phyloP scores from a whole-genome alignment of 768 basidiomycete species.

The Holtermanniella nyarrowii region DNA sequence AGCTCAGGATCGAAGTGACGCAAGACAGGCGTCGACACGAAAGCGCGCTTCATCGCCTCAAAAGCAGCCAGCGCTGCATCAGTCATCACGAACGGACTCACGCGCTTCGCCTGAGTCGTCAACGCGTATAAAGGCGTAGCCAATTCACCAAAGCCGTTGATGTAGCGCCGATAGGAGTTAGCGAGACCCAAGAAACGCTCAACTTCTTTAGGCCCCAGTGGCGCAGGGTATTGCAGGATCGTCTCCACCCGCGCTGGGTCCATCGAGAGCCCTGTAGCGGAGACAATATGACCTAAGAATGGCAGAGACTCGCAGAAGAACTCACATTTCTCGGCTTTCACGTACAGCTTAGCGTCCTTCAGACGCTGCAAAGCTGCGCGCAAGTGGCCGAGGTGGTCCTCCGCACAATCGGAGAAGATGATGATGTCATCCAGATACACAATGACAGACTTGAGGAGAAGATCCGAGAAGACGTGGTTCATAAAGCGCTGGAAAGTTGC shows the following conservation, averaged over 20 bases:
- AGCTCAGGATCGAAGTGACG: constrained; percentile 7
- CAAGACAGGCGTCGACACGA: constrained; percentile 15
- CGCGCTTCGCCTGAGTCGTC: background rate
- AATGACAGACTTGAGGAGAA: constrained; percentile 10
- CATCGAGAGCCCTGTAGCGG: constrained; percentile 6
- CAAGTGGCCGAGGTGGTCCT: constrained; percentile 15
- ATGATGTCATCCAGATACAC: constrained; percentile 27
- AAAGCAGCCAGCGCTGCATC: constrained; percentile 7
- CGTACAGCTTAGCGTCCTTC: constrained; percentile 6
- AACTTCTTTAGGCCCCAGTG: constrained; percentile 6
- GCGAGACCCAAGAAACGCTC: constrained; percentile 18
- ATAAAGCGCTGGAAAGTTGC: constrained; percentile 22
- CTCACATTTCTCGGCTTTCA: constrained; percentile 19
- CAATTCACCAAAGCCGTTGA: constrained; percentile 11
- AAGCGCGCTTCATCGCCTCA: constrained; percentile 4
- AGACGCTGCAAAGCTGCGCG: constrained; percentile 15
- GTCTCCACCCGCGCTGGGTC: constrained; percentile 6
- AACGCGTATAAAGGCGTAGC: constrained; percentile 10
- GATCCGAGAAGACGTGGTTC: constrained; percentile 17
- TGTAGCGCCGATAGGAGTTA: constrained; percentile 19
- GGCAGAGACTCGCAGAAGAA: constrained; percentile 12
- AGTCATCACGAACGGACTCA: background rate
- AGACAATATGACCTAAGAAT: constrained; percentile 22
- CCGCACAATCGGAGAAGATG: constrained; percentile 10
- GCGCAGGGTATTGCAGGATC: constrained; percentile 15